phyloP scores from a whole-genome alignment of 2,329 filamentous ascomycete species.

The Delphinella strobiligena region DNA sequence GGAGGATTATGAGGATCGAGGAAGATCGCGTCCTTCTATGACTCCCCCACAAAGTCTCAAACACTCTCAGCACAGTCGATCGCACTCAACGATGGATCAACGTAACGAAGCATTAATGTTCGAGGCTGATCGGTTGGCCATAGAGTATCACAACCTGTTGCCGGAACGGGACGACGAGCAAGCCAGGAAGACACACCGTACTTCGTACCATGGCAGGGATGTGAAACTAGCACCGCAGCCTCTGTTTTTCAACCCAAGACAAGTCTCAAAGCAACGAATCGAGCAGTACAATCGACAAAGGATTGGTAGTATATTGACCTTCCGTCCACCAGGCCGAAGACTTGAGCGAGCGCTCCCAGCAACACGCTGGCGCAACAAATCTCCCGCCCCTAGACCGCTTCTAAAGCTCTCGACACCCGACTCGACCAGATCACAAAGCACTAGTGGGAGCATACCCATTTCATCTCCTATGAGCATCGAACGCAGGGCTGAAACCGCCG shows the following conservation, averaged over 20 bases:
- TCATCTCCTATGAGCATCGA: conserved; percentile 15
- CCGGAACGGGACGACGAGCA: conserved; percentile 10
- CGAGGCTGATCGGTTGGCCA: conserved; percentile 10
- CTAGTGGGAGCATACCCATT: conserved; percentile 20
- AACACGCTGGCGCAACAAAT: not conserved
- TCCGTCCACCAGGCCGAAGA: no score
- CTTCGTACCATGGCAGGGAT: conserved; percentile 8
- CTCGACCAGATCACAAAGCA: conserved; percentile 12
- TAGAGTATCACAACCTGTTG: conserved; percentile 17
- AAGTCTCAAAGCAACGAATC: conserved; percentile 3
- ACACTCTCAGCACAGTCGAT: conserved; percentile 3
- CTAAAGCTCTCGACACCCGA: conserved; percentile 3
- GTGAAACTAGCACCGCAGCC: conserved; percentile 22
- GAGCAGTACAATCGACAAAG: conserved; percentile 1
- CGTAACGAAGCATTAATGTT: conserved; percentile 7
- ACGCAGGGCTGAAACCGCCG: not conserved
- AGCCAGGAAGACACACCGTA: conserved; percentile 5
- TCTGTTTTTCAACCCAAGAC: conserved; percentile 13
- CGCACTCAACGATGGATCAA: not conserved
- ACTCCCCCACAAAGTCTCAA: not conserved
- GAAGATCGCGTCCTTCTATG: conserved; percentile 1
- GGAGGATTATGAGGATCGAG: conserved; percentile 1
- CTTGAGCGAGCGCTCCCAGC: no score
- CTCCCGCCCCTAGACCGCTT: not conserved
- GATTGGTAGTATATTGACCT: not conserved